These are phyloP conservation scores for Mortierella hygrophila DNA, from an alignment of 192 early-diverging fungal genomes.

Conservation along the genomic window DNA sequence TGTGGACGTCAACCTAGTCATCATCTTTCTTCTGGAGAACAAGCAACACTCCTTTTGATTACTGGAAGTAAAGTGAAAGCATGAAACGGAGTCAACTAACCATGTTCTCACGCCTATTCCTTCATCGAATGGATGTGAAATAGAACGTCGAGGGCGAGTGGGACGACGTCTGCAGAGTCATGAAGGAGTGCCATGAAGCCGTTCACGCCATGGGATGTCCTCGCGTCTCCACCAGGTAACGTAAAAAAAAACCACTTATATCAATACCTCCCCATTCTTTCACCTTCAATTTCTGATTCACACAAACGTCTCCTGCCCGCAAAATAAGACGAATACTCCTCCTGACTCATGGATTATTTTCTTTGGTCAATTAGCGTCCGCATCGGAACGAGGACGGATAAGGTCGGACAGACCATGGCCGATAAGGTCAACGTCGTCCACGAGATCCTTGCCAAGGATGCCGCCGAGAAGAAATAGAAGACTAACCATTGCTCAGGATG, in stretches of 20 bases:
- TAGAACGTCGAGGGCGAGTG: constrained; percentile 53
- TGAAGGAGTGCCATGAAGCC: constrained; percentile 56
- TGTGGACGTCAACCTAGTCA: too few relatives aligned
- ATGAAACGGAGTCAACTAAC: too few relatives aligned
- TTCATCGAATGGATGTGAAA: not conserved
- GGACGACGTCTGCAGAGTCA: constrained; percentile 52
- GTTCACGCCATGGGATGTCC: constrained; percentile 57
- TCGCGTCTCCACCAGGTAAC: constrained; percentile 51
- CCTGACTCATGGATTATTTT: not conserved
- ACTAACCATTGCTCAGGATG: too few relatives aligned
- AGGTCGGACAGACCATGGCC: constrained; percentile 47
- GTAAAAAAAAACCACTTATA: not conserved
- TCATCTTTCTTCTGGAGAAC: too few relatives aligned
- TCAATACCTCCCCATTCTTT: not conserved
- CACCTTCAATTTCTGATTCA: not conserved
- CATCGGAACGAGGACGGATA: constrained; percentile 54
- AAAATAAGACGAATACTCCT: not conserved
- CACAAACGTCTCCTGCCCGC: not conserved
- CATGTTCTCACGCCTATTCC: not conserved
- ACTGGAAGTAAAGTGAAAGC: too few relatives aligned
- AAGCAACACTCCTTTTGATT: too few relatives aligned
- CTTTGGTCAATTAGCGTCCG: constrained; percentile 27
- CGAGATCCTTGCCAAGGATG: constrained; percentile 45
- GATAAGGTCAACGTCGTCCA: constrained; percentile 55
- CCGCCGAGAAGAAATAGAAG: constrained; percentile 5